These are phyloP conservation scores for Multifurca ochricompacta DNA, from an alignment of 768 basidiomycete genomes.

Conservation along the genomic window DNA sequence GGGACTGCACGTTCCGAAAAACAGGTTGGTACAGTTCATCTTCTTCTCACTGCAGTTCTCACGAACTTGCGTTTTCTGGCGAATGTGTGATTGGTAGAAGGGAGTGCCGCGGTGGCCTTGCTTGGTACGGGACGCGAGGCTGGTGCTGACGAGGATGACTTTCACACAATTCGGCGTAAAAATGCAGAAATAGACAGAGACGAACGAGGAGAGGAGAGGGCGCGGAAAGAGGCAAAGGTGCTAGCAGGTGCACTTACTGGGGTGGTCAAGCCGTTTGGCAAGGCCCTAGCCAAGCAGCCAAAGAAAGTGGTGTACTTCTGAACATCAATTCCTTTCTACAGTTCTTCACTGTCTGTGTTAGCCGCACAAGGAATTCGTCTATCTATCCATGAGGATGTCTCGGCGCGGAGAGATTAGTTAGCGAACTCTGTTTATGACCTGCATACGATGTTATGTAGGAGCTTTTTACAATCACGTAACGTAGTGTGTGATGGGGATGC, in stretches of 20 bases:
- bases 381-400: no score
- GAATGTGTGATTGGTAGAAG: slow-evolving; percentile 25
- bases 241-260: slow-evolving; percentile 40
- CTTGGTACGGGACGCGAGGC: slow-evolving; percentile 42
- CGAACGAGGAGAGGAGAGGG: slow-evolving; percentile 42
- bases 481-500: no score
- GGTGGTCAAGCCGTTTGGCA: slow-evolving; percentile 25
- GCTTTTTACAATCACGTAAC: no score
- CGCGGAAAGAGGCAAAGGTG: slow-evolving; percentile 36
- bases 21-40: slow-evolving; percentile 28
- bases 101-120: slow-evolving; percentile 35
- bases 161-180: slow-evolving; percentile 69
- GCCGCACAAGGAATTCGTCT: no score
- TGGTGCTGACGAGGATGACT: slow-evolving; percentile 94
- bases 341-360: no score
- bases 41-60: neutral
- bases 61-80: neutral
- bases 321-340: no score
- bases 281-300: slow-evolving; percentile 13
- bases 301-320: slow-evolving; percentile 47
- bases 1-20: slow-evolving; percentile 64
- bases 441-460: no score
- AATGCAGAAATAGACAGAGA: slow-evolving; percentile 52
- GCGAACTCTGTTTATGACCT: no score
- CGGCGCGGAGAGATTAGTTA: no score